These are phyloP conservation scores for Ichthyophthirius multifiliis DNA, from an alignment of 169 alveolate species.

Conservation along the genomic window DNA sequence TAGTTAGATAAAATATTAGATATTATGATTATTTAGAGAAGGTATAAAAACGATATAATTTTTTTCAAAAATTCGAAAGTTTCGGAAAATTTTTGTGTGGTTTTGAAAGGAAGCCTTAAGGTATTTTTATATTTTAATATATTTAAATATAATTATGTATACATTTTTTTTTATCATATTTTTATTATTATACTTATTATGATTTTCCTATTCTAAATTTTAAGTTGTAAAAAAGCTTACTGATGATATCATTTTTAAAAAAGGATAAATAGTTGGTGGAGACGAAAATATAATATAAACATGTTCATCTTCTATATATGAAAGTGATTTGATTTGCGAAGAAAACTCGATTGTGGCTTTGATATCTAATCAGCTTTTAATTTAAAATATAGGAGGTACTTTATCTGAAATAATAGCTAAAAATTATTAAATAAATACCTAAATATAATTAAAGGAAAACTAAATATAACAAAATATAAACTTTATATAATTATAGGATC, in stretches of 20 bases:
- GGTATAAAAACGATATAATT: background rate
- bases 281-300: too few relatives aligned
- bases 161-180: constrained; percentile 8
- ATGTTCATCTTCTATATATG: background rate
- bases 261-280: too few relatives aligned
- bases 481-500: background rate
- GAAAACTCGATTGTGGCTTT: background rate
- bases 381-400: background rate
- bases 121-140: constrained; percentile 19
- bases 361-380: background rate
- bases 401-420: constrained; percentile 7
- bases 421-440: constrained; percentile 6
- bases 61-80: background rate
- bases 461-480: constrained; percentile 19
- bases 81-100: background rate
- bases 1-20: constrained; percentile 21
- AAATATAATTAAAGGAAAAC: background rate
- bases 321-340: background rate
- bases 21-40: background rate
- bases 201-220: constrained; percentile 10
- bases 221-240: too few relatives aligned
- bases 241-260: too few relatives aligned
- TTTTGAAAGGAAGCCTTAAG: constrained; percentile 10
- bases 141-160: constrained; percentile 22
- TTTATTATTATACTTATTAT: constrained; percentile 17